Percentiles rank a stretch among this genome's conserved stretches.
These are phyloP conservation scores for Pythium inflatum DNA, from an alignment of 352 stramenopile genomes.

Conservation along the genomic window DNA sequence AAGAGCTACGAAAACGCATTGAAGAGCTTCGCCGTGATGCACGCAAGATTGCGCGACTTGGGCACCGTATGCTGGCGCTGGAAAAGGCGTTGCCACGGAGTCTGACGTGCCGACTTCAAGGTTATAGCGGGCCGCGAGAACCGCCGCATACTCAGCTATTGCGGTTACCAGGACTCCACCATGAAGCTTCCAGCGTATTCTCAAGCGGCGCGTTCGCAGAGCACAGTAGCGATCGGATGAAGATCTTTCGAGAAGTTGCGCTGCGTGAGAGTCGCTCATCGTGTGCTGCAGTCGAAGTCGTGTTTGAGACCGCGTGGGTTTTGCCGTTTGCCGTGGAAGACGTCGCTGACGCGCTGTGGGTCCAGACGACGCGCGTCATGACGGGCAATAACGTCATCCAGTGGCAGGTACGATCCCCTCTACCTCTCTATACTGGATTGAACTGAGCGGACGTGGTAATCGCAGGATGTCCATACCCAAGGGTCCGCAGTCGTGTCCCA, in stretches of 20 bases:
- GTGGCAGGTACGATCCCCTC: constrained; percentile 19
- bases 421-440: too few species aligned
- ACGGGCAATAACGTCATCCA: neutral
- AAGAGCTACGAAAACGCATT: neutral
- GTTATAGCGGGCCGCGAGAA: neutral
- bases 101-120: neutral
- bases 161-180: neutral
- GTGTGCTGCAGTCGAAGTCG: neutral
- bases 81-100: neutral
- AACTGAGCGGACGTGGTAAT: too few species aligned
- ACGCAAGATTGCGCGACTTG: neutral
- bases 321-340: constrained; percentile 5
- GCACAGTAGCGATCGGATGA: neutral
- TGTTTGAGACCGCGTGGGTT: constrained; percentile 17
- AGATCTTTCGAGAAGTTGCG: constrained; percentile 10
- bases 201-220: neutral
- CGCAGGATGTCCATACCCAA: constrained; percentile 1
- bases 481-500: neutral
- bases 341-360: constrained; percentile 13
- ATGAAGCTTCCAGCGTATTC: neutral
- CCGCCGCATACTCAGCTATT: neutral
- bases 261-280: neutral
- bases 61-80: neutral
- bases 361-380: constrained; percentile 2
- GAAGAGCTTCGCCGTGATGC: neutral